Conservation (phyloP, 768 basidiomycete species). For the Boletus sp. region DNA sequence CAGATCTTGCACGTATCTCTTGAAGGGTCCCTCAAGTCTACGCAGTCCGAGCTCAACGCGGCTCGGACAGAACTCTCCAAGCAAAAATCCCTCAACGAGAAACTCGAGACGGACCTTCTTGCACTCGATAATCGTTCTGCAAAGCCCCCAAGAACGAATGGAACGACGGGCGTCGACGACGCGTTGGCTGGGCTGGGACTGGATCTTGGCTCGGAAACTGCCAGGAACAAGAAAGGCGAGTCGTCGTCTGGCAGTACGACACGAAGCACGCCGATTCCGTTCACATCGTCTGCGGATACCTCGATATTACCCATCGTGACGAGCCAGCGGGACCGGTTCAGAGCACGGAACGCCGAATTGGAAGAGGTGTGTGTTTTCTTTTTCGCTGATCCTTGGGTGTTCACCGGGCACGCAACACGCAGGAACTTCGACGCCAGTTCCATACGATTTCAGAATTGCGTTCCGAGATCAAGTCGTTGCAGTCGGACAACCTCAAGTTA, state of each 20-base stretch:
- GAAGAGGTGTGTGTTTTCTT: conserved; percentile 64
- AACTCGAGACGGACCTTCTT: conserved; percentile 86
- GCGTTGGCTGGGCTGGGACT: conserved; percentile 72
- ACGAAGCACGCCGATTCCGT: conserved; percentile 64
- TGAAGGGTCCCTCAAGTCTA: conserved; percentile 58
- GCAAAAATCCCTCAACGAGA: conserved; percentile 79
- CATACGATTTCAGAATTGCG: too few relatives aligned
- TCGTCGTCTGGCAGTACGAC: conserved; percentile 22
- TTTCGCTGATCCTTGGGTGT: neutral
- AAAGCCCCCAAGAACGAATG: conserved; percentile 16
- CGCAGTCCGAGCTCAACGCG: conserved; percentile 55
- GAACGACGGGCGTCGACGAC: conserved; percentile 41
- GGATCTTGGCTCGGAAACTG: conserved; percentile 34
- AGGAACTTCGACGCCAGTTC: too few relatives aligned
- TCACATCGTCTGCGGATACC: conserved; percentile 75
- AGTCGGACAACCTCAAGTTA: too few relatives aligned
- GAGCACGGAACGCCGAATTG: conserved; percentile 95
- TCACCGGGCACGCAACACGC: neutral
- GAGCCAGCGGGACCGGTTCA: conserved; percentile 94
- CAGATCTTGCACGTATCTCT: conserved; percentile 85
- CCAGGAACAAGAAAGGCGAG: conserved; percentile 18
- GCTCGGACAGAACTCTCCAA: conserved; percentile 69
- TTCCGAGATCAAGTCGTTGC: too few relatives aligned
- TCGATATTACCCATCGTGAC: conserved; percentile 99
- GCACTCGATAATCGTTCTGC: conserved; percentile 59